Base-by-base conservation (phyloP, 1,139 yeast species). In the Lodderomyces metapsilosis region DNA sequence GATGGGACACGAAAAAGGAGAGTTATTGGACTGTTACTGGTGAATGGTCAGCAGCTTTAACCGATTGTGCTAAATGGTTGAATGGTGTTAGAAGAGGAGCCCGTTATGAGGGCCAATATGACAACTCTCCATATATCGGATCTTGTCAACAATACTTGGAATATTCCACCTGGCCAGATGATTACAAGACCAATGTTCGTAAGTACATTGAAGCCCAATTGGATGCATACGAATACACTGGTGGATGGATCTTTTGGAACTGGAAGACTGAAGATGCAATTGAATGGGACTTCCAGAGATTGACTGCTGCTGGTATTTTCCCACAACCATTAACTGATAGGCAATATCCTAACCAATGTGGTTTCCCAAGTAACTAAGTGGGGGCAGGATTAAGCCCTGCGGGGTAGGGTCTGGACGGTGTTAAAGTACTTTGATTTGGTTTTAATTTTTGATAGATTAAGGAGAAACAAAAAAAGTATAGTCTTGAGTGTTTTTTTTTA, bases 271-370 rank as follows among this genome's bases (percentile, higher is more conserved):
- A 92, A 61, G 63, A 66, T 53, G 79, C 94, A 15, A 61, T 84
- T 40, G 98, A 91, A 60, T 92, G 98, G 98, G 95, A 88, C 65
- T 84, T 91, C 76, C 98, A 98, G 41, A 82, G 74, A 57, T 88
- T 43, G 61, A 66, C 45, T 76, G 69, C 51, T 78, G 95, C 62
- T 44, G 86, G 80, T 20, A 58, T 88, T 41, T 84, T 91, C 76
- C 98, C 98, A 38, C 83, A 75, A 58, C 97, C 97, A 27, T 63
- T 88, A 39, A 62, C 66, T 43, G 77, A 71, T 51, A 80, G 96
- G 61, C 64, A 72, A 54, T 86, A 73, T 61, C 84, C 86, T 47
- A 78, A 81, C 68, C 91, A 81, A 63, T 86, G 94, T 66, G 69
- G 58, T 11, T 68, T 51, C 34, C 40, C 41, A 20, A 23, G 28